A percentile compares a stretch with the other conserved stretches of the same genome.
Evolutionary conservation across 2,329 filamentous ascomycete genomes (phyloP).

Genomic region (Fusarium veterinarium): DNA sequence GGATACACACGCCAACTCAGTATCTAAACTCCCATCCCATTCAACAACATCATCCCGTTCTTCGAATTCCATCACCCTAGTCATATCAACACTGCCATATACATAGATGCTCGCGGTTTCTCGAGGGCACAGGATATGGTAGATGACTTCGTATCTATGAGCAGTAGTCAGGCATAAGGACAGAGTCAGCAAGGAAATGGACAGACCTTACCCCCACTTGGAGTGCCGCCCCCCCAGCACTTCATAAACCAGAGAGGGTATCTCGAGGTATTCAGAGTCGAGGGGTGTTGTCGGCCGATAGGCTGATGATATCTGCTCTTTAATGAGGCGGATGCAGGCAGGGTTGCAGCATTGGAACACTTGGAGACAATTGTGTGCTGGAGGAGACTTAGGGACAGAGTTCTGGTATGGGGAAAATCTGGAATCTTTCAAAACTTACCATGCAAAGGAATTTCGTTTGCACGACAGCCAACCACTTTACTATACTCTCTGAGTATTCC

Average conservation of each 20-base stretch:
- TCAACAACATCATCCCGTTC: slow-evolving; percentile 8
- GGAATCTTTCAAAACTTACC: slow-evolving; percentile 7
- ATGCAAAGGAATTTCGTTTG: slow-evolving; percentile 31
- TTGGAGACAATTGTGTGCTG: slow-evolving; percentile 15
- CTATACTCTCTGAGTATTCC: slow-evolving; percentile 15
- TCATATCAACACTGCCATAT: slow-evolving; percentile 14
- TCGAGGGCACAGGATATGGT: slow-evolving; percentile 2
- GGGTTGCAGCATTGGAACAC: slow-evolving; percentile 14
- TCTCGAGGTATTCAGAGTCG: slow-evolving; percentile 17
- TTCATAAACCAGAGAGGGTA: slow-evolving; percentile 21
- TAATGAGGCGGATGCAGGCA: slow-evolving; percentile 9
- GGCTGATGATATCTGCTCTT: background rate
- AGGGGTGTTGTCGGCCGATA: slow-evolving; percentile 22
- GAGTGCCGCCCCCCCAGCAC: slow-evolving; percentile 16
- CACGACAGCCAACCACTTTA: slow-evolving; percentile 16
- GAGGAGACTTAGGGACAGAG: background rate
- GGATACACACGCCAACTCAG: background rate
- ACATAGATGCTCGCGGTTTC: background rate
- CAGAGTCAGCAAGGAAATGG: background rate
- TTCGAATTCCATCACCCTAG: slow-evolving; percentile 15
- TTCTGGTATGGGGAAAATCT: background rate
- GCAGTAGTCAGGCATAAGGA: slow-evolving; percentile 1
- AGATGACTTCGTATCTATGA: slow-evolving; percentile 15
- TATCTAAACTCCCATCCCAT: background rate
- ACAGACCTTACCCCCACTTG: slow-evolving; percentile 21